Evolutionary conservation across 148 eudicot genomes (phyloP), one percentile per base, ranked within the genome.

Genomic region (Amaranthus hypochondriacus): DNA sequence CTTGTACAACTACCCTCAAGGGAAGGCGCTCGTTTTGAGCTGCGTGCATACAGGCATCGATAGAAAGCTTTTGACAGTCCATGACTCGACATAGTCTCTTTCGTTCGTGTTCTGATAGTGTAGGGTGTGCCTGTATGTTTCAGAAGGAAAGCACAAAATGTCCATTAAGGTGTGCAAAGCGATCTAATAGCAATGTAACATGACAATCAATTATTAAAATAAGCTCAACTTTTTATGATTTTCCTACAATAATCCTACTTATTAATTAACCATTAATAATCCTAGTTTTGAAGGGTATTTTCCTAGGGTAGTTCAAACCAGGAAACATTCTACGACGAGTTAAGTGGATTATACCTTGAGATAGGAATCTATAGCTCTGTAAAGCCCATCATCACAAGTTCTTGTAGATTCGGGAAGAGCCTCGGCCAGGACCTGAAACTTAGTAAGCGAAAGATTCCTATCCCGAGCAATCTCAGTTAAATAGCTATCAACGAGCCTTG

Each of bases 21-120:
- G 99, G 99, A 7, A 96, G 96, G 7, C 99, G 79, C 74, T 96
- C 99, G 15, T 96, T 96, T 59, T 96, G 99, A n/a, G 99, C 99
- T 2, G 97, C 99, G 13, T 96, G 99, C 94, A 92, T 87, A 69
- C 99, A 92, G 1, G 97, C 99, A 59, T 96, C 99, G 0, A 96
- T 82, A 2, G 99, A 96, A 56, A 96, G 97, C 86, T 92, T 96
- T 58, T 92, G 97, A 80, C 97, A 96, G 78, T 96, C 99, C 97
- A 96, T 96, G 21, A 88, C 97, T 0, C 99, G 84, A 64, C 99
- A 96, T 8, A 96, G 76, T 68, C 97, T 70, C 76, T 89, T 92
- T 82, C 99, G 82, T 83, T 96, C 97, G 50, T 92, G 97, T 81
- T 96, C 99, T 6, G 97, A 89, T 43, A 96, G 92, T 46, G 88